phyloP scores from a whole-genome alignment of 23 red algal genomes.

The Gracilaria vermiculophylla region DNA sequence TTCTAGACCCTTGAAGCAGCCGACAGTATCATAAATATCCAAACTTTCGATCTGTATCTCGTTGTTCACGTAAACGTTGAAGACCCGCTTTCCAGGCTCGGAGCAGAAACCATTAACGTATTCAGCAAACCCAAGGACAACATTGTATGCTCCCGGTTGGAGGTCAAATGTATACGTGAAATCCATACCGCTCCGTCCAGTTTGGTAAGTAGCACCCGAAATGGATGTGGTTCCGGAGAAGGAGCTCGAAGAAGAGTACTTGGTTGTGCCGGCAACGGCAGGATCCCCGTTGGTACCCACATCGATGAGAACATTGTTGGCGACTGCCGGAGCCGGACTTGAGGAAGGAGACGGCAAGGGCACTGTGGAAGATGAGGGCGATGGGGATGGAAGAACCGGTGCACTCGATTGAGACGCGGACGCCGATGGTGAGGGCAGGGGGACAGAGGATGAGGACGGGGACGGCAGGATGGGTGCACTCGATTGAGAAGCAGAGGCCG shows the following conservation, averaged over 20 bases:
- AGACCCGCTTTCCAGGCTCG: conserved; percentile 59
- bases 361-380: background rate
- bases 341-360: background rate
- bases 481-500: background rate
- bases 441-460: background rate
- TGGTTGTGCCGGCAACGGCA: background rate
- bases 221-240: background rate
- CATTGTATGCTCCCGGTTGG: conserved; percentile 53
- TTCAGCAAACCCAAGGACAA: conserved; percentile 59
- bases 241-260: conserved; percentile 12
- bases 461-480: background rate
- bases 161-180: conserved; percentile 57
- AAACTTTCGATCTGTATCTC: conserved; percentile 33
- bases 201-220: background rate
- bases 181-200: conserved; percentile 31
- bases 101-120: conserved; percentile 10
- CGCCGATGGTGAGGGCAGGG: background rate
- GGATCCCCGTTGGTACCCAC: background rate
- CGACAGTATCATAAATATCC: conserved; percentile 40
- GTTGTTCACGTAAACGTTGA: conserved; percentile 57
- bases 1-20: conserved; percentile 32
- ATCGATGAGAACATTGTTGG: background rate
- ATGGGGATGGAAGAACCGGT: background rate
- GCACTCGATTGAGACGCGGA: background rate
- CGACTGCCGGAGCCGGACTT: background rate